phyloP scores from a whole-genome alignment of 164 flowering plant species.

The Vitis labrusca region DNA sequence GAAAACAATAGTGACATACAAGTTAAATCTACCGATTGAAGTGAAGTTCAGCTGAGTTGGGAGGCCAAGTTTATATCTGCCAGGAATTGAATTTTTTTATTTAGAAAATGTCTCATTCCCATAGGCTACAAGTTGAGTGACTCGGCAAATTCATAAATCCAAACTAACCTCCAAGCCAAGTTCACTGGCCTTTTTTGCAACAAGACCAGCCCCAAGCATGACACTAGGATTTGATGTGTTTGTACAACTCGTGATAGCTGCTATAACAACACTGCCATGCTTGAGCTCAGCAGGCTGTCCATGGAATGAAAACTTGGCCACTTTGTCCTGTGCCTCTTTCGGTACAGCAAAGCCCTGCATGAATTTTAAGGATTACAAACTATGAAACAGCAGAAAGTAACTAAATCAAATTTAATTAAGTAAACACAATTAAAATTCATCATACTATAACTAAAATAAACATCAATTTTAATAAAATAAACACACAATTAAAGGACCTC shows the following conservation, averaged over 20 bases:
- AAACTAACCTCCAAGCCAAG: constrained; percentile 73
- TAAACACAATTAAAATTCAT: neutral
- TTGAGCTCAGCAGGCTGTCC: constrained; percentile 79
- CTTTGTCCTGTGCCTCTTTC: constrained; percentile 78
- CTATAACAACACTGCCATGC: constrained; percentile 94
- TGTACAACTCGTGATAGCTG: constrained; percentile 96
- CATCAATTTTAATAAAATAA: no score
- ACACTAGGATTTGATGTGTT: constrained; percentile 97
- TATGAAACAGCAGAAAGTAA: neutral
- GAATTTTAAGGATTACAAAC: neutral
- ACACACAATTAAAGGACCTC: no score
- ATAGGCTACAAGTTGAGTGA: no score
- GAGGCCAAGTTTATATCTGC: no score
- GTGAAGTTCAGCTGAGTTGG: no score
- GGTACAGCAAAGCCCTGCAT: constrained; percentile 88
- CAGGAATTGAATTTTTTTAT: no score
- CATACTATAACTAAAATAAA: no score
- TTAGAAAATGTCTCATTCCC: no score
- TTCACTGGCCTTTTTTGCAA: constrained; percentile 89
- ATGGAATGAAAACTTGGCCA: constrained; percentile 76
- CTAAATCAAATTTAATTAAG: neutral
- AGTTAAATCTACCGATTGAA: neutral
- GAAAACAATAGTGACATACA: neutral
- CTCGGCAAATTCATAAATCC: neutral
- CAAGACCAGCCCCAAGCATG: constrained; percentile 94